Evolutionary conservation across 345 rosid species (phyloP).

Genomic region (Bretschneidera sinensis): DNA sequence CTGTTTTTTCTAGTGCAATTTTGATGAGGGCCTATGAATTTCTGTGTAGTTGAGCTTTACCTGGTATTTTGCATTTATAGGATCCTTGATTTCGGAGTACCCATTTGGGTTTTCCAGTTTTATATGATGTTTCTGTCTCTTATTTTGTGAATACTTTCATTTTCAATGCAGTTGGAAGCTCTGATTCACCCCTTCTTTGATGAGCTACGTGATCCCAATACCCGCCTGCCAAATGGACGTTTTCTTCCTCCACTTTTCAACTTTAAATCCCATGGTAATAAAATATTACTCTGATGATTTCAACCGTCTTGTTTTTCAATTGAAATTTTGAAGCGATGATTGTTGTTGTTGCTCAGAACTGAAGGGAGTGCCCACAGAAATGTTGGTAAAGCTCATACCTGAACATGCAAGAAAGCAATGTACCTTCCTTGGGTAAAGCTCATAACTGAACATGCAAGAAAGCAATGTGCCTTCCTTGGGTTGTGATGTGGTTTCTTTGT

Average conservation of each 20-base stretch:
- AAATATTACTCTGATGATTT: not conserved
- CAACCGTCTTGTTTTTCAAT: not conserved
- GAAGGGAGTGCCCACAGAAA: slow-evolving; percentile 49
- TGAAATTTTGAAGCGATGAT: not conserved
- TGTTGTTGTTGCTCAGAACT: slow-evolving; percentile 45
- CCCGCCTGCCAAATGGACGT: slow-evolving; percentile 81
- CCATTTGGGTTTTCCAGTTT: too few species aligned
- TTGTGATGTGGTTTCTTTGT: too few species aligned
- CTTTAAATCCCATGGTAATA: slow-evolving; percentile 85
- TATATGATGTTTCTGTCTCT: too few species aligned
- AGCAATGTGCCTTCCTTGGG: slow-evolving; percentile 38
- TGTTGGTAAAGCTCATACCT: slow-evolving; percentile 35
- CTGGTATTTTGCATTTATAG: too few species aligned
- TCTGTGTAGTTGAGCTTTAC: too few species aligned
- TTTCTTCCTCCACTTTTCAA: slow-evolving; percentile 94
- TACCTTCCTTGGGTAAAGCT: slow-evolving; percentile 32
- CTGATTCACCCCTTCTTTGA: slow-evolving; percentile 92
- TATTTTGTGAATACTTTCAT: too few species aligned
- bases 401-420: slow-evolving; percentile 49
- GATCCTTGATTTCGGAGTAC: too few species aligned
- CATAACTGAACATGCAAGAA: slow-evolving; percentile 44
- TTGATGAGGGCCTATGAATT: too few species aligned
- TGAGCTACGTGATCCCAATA: slow-evolving; percentile 81
- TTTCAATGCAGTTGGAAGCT: slow-evolving; percentile 66
- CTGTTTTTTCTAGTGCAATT: too few species aligned